Evolutionary conservation across 176 grass and related monocot species (phyloP), one percentile per base, ranked within the genome.

Genomic region (Raddia guianensis): DNA sequence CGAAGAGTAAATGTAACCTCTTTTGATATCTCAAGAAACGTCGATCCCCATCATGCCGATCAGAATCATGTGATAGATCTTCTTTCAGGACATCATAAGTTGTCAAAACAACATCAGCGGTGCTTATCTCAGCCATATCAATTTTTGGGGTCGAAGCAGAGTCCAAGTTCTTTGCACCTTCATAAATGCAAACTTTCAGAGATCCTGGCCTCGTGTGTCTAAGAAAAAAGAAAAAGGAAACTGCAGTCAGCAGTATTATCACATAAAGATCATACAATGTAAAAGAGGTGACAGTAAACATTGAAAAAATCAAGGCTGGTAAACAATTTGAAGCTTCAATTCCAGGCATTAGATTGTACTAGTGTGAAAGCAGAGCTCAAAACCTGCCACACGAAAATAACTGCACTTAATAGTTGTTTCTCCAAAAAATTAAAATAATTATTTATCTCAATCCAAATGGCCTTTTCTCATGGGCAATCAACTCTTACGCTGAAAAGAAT

Each of bases 61-160:
- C 95, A 87, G 84, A 91, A 89, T 98, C 95, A 92, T 98, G 92
- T 21, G 92, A 98, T 74, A 98, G 74, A 85, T 98, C 95, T 91
- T 98, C 95, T 91, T 94, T 98, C 68, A 98, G 74, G 48, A 94
- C 88, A 87, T 94, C 95, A 87, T 98, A 98, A 73, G 95, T 98
- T 70, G 92, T 98, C 90, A 98, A 87, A 72, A 98, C 95, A 82
- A 94, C 70, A 70, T 98, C 95, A 89, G 92, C 80, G 49, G 73
- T 77, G 77, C 77, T 89, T 83, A 98, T 85, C 54, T 93, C 87
- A 89, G 61, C 70, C 73, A 87, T 75, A 74, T 94, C 84, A 71
- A 60, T 81, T 82, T 82, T 93, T 74, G 56, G 57, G 76, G 37
- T 78, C 56, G 61, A 71, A 77, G 77, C 74, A 12, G 20, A 70